Conservation (phyloP, 2,329 filamentous ascomycete genomes). For the Fusarium sacchari region DNA sequence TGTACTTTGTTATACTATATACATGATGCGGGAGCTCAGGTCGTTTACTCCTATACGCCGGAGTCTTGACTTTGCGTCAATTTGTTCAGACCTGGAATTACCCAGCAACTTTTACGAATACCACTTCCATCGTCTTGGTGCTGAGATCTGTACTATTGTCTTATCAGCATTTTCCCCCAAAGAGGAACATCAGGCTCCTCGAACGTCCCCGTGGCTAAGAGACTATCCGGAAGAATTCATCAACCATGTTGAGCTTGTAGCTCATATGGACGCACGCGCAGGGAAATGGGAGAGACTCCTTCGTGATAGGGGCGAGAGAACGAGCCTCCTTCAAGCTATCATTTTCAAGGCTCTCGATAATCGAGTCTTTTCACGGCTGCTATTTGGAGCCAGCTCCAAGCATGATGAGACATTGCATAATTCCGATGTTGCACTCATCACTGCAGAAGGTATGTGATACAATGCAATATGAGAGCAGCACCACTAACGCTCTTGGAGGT, state of each 20-base stretch:
- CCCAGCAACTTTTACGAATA: constrained; percentile 38
- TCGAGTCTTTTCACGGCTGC: constrained; percentile 42
- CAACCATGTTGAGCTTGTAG: constrained; percentile 41
- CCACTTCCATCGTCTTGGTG: constrained; percentile 33
- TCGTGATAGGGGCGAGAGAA: constrained; percentile 32
- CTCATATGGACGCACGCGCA: constrained; percentile 39
- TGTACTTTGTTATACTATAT: neutral
- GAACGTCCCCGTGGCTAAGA: constrained; percentile 39
- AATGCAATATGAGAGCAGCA: neutral
- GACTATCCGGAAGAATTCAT: constrained; percentile 39
- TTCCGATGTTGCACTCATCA: constrained; percentile 40
- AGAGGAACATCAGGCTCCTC: neutral
- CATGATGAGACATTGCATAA: constrained; percentile 37
- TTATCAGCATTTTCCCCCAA: constrained; percentile 33
- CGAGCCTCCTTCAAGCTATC: constrained; percentile 43
- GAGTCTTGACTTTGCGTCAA: constrained; percentile 21
- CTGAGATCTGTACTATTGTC: constrained; percentile 39
- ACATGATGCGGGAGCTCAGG: constrained; percentile 28
- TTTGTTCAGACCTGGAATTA: constrained; percentile 27
- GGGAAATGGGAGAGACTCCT: constrained; percentile 46
- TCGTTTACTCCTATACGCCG: constrained; percentile 30
- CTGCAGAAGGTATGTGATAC: constrained; percentile 42
- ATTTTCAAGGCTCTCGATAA: constrained; percentile 44
- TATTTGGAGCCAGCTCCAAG: constrained; percentile 47
- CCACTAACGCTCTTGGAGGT: constrained; percentile 35